These are phyloP conservation scores for Carex sylvatica DNA, from an alignment of 202 grass and related monocot species.

Conservation along the genomic window DNA sequence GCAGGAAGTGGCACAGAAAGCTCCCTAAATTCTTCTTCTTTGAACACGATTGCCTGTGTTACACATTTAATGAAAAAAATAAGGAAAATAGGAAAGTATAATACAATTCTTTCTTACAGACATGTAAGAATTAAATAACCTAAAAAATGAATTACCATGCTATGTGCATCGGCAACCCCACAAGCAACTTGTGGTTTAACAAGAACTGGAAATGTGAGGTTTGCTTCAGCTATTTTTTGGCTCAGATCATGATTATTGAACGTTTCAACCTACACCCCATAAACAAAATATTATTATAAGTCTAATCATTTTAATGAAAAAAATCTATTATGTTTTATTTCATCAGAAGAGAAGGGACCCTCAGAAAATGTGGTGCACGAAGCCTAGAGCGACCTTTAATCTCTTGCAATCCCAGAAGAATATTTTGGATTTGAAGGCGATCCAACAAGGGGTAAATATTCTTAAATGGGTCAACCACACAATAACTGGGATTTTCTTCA, in stretches of 20 bases:
- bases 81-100: neutral
- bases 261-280: constrained; percentile 44
- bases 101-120: constrained; percentile 1
- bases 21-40: constrained; percentile 75
- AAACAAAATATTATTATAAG: constrained; percentile 14
- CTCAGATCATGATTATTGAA: constrained; percentile 52
- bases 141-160: constrained; percentile 61
- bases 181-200: constrained; percentile 97
- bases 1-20: constrained; percentile 79
- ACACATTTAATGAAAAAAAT: constrained; percentile 28
- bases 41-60: constrained; percentile 78
- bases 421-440: constrained; percentile 83
- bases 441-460: constrained; percentile 85
- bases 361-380: constrained; percentile 67
- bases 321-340: neutral
- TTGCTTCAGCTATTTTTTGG: constrained; percentile 54
- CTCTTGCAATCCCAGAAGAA: constrained; percentile 64
- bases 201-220: constrained; percentile 79
- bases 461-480: constrained; percentile 66
- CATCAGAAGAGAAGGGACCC: constrained; percentile 48
- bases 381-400: constrained; percentile 51
- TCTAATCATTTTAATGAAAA: constrained; percentile 2
- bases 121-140: constrained; percentile 10
- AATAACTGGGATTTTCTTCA: constrained; percentile 55
- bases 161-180: constrained; percentile 89